Percentiles rank a stretch among this genome's conserved stretches.
Conservation (phyloP, 2,329 filamentous ascomycete species). For the Diplodia corticola region DNA sequence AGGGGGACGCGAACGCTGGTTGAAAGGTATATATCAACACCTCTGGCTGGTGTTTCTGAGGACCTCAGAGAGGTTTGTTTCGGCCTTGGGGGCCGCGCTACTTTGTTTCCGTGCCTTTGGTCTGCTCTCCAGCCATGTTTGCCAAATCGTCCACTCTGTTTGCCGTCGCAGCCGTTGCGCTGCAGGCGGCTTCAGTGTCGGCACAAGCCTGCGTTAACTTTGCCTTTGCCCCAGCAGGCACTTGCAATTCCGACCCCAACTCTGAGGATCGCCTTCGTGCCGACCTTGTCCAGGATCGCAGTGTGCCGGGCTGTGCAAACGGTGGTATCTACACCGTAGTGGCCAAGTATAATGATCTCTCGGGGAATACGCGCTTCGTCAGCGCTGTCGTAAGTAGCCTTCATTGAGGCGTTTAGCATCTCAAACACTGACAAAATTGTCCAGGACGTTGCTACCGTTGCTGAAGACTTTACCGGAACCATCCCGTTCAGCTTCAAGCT, state of each 20-base stretch:
- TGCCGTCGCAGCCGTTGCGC: not conserved
- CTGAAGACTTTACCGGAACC: slow-evolving; percentile 12
- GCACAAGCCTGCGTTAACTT: slow-evolving; percentile 20
- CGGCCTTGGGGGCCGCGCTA: not conserved
- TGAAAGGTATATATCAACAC: not conserved
- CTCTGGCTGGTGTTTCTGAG: not conserved
- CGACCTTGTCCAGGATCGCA: slow-evolving; percentile 9
- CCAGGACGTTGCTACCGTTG: slow-evolving; percentile 6
- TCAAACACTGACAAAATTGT: not conserved
- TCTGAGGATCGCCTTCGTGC: slow-evolving; percentile 1
- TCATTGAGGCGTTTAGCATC: not conserved
- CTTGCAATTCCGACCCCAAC: slow-evolving; percentile 19
- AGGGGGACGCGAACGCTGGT: not conserved
- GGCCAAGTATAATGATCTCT: slow-evolving; percentile 9
- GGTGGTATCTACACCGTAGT: slow-evolving; percentile 9
- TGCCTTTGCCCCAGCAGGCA: slow-evolving; percentile 16
- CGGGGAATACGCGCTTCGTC: slow-evolving; percentile 6
- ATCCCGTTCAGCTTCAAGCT: slow-evolving; percentile 21
- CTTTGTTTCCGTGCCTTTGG: not conserved
- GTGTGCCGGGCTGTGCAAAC: not conserved
- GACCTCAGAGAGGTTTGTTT: not conserved
- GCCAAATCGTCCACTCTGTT: not conserved
- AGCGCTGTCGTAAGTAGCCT: slow-evolving; percentile 1
- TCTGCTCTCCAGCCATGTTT: not conserved
- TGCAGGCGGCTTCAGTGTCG: slow-evolving; percentile 3